Conservation (phyloP, 441 rosid genomes). For the Oxalis stricta region DNA sequence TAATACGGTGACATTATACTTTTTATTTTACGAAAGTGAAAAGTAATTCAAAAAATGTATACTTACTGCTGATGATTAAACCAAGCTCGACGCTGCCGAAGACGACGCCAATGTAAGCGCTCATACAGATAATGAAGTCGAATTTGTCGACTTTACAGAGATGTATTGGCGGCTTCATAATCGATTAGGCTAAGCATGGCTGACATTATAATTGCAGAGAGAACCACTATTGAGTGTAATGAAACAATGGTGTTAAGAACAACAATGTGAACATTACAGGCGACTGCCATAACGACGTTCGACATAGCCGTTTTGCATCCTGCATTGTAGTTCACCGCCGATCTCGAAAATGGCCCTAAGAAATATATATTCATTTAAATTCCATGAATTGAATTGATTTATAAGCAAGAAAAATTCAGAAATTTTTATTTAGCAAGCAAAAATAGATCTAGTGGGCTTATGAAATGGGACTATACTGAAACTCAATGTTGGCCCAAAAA, state of each 20-base stretch:
- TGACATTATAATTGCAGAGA: constrained; percentile 68
- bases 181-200: constrained; percentile 97
- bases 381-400: background rate
- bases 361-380: background rate
- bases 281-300: constrained; percentile 77
- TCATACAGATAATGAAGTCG: constrained; percentile 67
- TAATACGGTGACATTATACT: too few relatives aligned
- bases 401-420: background rate
- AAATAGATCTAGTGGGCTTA: too few relatives aligned
- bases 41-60: background rate
- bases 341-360: constrained; percentile 88
- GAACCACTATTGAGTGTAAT: constrained; percentile 81
- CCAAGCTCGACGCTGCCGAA: constrained; percentile 77
- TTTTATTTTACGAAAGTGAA: too few relatives aligned
- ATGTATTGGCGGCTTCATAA: constrained; percentile 70
- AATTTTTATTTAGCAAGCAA: background rate
- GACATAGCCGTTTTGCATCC: constrained; percentile 94
- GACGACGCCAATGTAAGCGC: constrained; percentile 71
- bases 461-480: too few relatives aligned
- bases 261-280: constrained; percentile 70
- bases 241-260: constrained; percentile 70
- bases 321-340: constrained; percentile 93
- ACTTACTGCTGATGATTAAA: constrained; percentile 52
- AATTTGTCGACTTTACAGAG: constrained; percentile 79
- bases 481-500: too few relatives aligned